phyloP scores from a whole-genome alignment of 305 asterid species.

The Salvia sclarea region DNA sequence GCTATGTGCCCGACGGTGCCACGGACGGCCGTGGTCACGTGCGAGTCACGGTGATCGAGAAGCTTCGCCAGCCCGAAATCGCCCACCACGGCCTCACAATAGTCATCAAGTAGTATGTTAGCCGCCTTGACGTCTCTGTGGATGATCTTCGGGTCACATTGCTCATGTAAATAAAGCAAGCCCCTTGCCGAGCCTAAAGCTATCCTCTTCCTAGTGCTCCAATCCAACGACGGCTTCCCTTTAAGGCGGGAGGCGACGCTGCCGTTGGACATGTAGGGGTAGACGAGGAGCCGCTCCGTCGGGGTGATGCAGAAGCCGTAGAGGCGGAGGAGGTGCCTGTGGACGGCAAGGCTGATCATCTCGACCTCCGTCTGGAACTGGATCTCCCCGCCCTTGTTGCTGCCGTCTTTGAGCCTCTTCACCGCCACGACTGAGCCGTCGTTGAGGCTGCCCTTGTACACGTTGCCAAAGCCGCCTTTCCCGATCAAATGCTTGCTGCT shows the following conservation, averaged over 20 bases:
- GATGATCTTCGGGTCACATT: conserved; percentile 90
- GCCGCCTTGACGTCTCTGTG: conserved; percentile 97
- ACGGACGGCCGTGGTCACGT: conserved; percentile 93
- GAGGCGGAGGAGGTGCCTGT: conserved; percentile 75
- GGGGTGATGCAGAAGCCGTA: conserved; percentile 82
- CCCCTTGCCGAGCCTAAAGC: conserved; percentile 92
- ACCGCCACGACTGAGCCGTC: conserved; percentile 88
- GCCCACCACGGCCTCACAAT: conserved; percentile 89
- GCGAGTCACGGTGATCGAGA: conserved; percentile 82
- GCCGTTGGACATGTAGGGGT: conserved; percentile 94
- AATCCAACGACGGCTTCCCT: conserved; percentile 82
- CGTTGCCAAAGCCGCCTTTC: conserved; percentile 88
- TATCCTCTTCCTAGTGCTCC: conserved; percentile 81
- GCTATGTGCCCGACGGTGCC: conserved; percentile 97
- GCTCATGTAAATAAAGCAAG: conserved; percentile 80
- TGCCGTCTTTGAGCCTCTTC: conserved; percentile 80
- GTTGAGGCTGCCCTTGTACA: conserved; percentile 82
- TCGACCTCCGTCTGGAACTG: conserved; percentile 94
- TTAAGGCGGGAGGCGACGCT: conserved; percentile 91
- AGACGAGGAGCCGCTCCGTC: conserved; percentile 72
- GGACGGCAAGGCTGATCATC: conserved; percentile 94
- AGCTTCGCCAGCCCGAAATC: conserved; percentile 96
- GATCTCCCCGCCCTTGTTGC: conserved; percentile 66
- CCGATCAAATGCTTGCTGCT: conserved; percentile 86
- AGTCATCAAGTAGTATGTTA: conserved; percentile 81